These are phyloP conservation scores for Lobulomyces angularis DNA, from an alignment of 192 early-diverging fungal species.

Conservation along the genomic window DNA sequence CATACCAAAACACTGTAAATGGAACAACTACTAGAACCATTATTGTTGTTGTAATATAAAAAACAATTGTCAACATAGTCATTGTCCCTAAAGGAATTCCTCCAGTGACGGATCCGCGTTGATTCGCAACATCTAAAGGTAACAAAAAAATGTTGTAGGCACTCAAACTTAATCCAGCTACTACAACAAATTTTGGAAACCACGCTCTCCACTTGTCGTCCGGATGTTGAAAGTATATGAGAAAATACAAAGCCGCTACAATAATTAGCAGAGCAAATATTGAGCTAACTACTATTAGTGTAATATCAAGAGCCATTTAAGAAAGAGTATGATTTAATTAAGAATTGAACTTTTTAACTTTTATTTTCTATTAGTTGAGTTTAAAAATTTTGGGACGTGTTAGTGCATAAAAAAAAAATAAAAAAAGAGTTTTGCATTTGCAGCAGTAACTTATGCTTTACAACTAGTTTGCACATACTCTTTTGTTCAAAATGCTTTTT, in stretches of 20 bases:
- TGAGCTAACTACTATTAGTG: constrained; percentile 33
- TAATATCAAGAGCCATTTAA: constrained; percentile 33
- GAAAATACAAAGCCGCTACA: constrained; percentile 40
- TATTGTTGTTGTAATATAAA: constrained; percentile 32
- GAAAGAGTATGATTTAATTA: too few relatives aligned
- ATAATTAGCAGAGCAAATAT: constrained; percentile 43
- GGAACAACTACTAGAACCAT: constrained; percentile 37
- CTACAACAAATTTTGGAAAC: constrained; percentile 52
- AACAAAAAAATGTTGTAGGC: constrained; percentile 46
- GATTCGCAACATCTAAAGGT: constrained; percentile 52
- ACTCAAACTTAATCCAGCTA: constrained; percentile 30
- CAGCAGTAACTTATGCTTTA: too few relatives aligned
- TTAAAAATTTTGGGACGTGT: too few relatives aligned
- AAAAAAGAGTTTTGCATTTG: too few relatives aligned
- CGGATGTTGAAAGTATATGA: constrained; percentile 55
- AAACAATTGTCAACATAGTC: constrained; percentile 27
- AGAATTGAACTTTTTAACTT: too few relatives aligned
- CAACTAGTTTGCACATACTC: too few relatives aligned
- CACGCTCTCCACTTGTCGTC: constrained; percentile 55
- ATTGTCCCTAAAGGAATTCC: constrained; percentile 48
- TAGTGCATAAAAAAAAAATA: too few relatives aligned
- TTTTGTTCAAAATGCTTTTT: too few relatives aligned
- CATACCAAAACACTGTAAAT: constrained; percentile 53
- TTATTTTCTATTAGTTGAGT: too few relatives aligned
- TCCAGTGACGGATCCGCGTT: constrained; percentile 22